phyloP scores from a whole-genome alignment of 139 green algal genomes.

The Picochlorum sp. region DNA sequence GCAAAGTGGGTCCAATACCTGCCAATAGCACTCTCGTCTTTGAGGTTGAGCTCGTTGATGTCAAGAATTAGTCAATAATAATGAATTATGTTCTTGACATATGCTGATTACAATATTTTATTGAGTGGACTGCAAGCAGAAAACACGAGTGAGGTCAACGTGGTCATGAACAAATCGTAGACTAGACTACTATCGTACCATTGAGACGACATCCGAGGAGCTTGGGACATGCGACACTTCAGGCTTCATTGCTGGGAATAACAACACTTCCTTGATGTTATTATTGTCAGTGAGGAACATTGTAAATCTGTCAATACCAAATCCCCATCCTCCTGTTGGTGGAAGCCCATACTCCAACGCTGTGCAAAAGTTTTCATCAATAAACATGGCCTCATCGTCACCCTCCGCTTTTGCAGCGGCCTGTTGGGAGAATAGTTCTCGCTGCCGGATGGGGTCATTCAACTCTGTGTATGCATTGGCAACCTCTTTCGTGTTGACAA shows the following conservation, averaged over 20 bases:
- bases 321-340: constrained; percentile 94
- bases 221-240: constrained; percentile 36
- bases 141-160: not conserved
- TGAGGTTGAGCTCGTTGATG: constrained; percentile 66
- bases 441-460: constrained; percentile 95
- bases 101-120: too few relatives aligned
- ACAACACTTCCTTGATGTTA: constrained; percentile 98
- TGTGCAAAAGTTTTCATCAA: constrained; percentile 96
- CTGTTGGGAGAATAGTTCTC: constrained; percentile 92
- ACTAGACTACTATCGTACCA: not conserved
- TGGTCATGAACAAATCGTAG: not conserved
- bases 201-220: not conserved
- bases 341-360: constrained; percentile 96
- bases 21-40: constrained; percentile 69
- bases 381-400: constrained; percentile 97
- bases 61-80: constrained; percentile 28
- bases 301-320: constrained; percentile 95
- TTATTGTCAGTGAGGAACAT: constrained; percentile 95
- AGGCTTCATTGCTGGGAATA: constrained; percentile 99
- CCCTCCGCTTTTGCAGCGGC: constrained; percentile 57
- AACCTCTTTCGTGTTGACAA: constrained; percentile 95
- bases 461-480: constrained; percentile 99
- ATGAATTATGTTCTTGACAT: not conserved
- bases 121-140: not conserved
- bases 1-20: constrained; percentile 56